phyloP scores from a whole-genome alignment of 2,329 filamentous ascomycete species.

The Juglanconis juglandina region DNA sequence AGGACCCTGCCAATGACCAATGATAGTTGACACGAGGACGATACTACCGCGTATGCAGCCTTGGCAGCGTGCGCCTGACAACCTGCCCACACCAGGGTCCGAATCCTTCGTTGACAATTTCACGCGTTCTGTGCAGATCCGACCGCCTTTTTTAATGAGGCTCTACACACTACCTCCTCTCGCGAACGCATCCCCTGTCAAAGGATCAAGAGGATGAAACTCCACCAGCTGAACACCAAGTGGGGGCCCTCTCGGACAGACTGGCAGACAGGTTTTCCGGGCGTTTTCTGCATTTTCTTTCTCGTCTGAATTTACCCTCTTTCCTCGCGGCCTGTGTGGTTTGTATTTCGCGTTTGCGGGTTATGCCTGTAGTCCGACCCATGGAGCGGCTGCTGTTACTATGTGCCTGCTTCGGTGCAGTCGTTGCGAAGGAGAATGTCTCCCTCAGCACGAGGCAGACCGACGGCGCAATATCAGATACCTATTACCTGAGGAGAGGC shows the following conservation, averaged over 20 bases:
- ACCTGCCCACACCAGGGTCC: background rate
- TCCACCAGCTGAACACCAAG: no score
- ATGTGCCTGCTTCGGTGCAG: background rate
- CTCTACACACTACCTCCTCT: no score
- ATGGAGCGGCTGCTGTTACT: constrained; percentile 7
- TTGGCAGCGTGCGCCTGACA: no score
- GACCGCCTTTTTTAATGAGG: no score
- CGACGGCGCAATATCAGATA: constrained; percentile 1
- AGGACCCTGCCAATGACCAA: no score
- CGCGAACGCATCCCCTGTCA: no score
- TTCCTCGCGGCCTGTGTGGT: background rate
- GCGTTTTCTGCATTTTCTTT: background rate
- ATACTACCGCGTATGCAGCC: background rate
- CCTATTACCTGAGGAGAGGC: constrained; percentile 15
- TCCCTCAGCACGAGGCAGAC: background rate
- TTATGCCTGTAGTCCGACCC: background rate
- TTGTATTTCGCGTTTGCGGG: background rate
- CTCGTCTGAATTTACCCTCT: background rate
- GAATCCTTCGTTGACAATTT: background rate
- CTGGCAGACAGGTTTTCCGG: no score
- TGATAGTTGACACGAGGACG: no score
- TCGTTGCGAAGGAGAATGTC: background rate
- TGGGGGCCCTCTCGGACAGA: no score
- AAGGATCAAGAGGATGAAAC: no score
- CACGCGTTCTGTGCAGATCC: background rate